Evolutionary conservation across 169 alveolate species (phyloP), one percentile per base, ranked within the genome.

Genomic region (Perkinsus marinus): DNA sequence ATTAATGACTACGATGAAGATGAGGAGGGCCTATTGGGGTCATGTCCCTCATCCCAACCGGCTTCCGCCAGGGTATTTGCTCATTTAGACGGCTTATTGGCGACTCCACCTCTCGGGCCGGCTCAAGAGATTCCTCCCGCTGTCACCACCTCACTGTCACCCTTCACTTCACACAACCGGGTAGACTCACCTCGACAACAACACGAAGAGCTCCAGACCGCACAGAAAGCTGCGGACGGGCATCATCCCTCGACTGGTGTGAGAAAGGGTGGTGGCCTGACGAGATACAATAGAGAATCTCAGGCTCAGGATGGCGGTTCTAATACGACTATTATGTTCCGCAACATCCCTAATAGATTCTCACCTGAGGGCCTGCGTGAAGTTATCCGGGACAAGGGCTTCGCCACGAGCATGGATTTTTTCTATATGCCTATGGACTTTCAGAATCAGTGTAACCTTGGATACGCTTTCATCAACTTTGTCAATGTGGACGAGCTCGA

Each of bases 271-370:
- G 79, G 79, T 30, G 79, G 79, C 7, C 79, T 30, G 22, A 57
- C 22, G 3, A 57, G 79, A 26, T 19, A 57, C 34, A 57, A 26
- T 26, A 13, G 79, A 7, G 79, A 57, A 30, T 13, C 79, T 19
- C 79, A 13, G 3, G 36, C 79, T 57, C 79, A 57, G 22, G 93
- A 93, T 57, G 98, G 96, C n/a, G n/a, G n/a, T n/a, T n/a, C n/a
- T n/a, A n/a, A n/a, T n/a, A 57, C 79, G 3, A 57, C 79, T 57
- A 2, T 57, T 0, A 57, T 57, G 79, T 5, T 57, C 22, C 79
- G 79, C 22, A 57, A 57, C 34, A 57, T 57, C 26, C 79, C 79
- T 57, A 57, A 30, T 57, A 13, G 79, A 0, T 57, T 13, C 22
- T 57, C 37, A 13, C 79, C 79, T 2, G 7, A 16, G 22, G 3